Conservation (phyloP, 2,329 filamentous ascomycete species). For the Colletotrichum chrysophilum region DNA sequence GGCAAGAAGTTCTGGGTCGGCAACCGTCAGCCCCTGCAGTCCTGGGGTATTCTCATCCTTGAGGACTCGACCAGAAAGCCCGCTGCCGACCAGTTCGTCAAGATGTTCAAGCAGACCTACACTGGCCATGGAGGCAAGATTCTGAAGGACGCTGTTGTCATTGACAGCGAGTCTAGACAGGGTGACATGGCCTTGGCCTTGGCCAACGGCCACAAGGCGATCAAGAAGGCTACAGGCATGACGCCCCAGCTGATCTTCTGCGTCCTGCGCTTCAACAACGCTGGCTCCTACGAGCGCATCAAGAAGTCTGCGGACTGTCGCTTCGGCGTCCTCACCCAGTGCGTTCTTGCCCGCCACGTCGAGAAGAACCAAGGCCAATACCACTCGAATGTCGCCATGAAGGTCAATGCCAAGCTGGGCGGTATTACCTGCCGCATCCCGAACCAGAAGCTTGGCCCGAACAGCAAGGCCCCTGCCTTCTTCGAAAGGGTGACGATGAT, state of each 20-base stretch:
- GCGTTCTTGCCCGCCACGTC: conserved; percentile 76
- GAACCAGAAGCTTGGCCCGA: conserved; percentile 23
- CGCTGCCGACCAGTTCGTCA: conserved; percentile 64
- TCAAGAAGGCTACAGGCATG: conserved; percentile 55
- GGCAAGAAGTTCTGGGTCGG: conserved; percentile 74
- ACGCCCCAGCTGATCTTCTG: conserved; percentile 82
- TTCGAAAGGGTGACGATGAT: conserved; percentile 53
- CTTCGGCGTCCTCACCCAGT: conserved; percentile 83
- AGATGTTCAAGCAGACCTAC: conserved; percentile 50
- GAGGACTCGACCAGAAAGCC: conserved; percentile 56
- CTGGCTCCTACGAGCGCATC: conserved; percentile 78
- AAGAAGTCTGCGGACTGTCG: conserved; percentile 91
- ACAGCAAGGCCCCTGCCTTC: conserved; percentile 32
- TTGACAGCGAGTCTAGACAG: conserved; percentile 24
- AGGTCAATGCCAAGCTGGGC: conserved; percentile 94
- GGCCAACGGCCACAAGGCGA: conserved; percentile 57
- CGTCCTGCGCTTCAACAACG: conserved; percentile 74
- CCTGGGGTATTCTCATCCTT: conserved; percentile 79
- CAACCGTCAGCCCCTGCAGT: conserved; percentile 67
- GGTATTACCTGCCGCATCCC: conserved; percentile 69
- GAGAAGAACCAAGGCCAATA: conserved; percentile 78
- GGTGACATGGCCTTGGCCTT: conserved; percentile 58
- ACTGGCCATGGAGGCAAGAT: conserved; percentile 53
- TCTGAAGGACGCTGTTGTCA: conserved; percentile 33
- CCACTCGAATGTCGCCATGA: conserved; percentile 93